Conservation (phyloP, 495 filamentous ascomycete species). For the Evansstolkia leycettana region DNA sequence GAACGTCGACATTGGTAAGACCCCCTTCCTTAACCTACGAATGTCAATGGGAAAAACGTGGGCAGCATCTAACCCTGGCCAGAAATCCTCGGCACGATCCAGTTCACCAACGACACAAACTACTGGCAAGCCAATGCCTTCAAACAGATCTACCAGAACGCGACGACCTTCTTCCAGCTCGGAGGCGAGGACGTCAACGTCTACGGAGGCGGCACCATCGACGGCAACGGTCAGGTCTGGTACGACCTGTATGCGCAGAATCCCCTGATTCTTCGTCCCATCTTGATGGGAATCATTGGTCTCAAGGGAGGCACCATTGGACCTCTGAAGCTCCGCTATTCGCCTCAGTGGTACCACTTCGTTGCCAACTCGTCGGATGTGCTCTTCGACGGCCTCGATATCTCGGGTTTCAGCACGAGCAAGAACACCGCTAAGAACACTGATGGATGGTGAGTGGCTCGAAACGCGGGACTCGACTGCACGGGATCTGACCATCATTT, state of each 20-base stretch:
- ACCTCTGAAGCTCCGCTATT: slow-evolving; percentile 48
- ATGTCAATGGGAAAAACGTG: no score
- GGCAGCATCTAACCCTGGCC: no score
- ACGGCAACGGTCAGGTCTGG: slow-evolving; percentile 61
- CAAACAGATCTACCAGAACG: slow-evolving; percentile 49
- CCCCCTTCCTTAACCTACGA: no score
- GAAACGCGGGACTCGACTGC: no score
- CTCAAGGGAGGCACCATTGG: slow-evolving; percentile 48
- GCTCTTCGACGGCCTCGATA: slow-evolving; percentile 53
- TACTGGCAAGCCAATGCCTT: slow-evolving; percentile 57
- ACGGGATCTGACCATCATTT: no score
- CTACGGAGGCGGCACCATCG: slow-evolving; percentile 49
- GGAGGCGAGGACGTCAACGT: slow-evolving; percentile 58
- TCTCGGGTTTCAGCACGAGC: slow-evolving; percentile 40
- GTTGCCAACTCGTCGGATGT: slow-evolving; percentile 57
- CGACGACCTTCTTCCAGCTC: slow-evolving; percentile 56
- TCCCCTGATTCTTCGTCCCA: slow-evolving; percentile 43
- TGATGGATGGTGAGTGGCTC: slow-evolving; percentile 50
- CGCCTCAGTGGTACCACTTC: slow-evolving; percentile 57
- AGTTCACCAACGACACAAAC: slow-evolving; percentile 51
- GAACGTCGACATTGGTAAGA: slow-evolving; percentile 49
- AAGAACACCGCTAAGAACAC: slow-evolving; percentile 50
- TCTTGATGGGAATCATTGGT: slow-evolving; percentile 51
- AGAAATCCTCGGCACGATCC: slow-evolving; percentile 43
- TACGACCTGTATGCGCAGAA: slow-evolving; percentile 49